phyloP scores from a whole-genome alignment of 495 filamentous ascomycete genomes.

The Penicillium cosmopolitanum region DNA sequence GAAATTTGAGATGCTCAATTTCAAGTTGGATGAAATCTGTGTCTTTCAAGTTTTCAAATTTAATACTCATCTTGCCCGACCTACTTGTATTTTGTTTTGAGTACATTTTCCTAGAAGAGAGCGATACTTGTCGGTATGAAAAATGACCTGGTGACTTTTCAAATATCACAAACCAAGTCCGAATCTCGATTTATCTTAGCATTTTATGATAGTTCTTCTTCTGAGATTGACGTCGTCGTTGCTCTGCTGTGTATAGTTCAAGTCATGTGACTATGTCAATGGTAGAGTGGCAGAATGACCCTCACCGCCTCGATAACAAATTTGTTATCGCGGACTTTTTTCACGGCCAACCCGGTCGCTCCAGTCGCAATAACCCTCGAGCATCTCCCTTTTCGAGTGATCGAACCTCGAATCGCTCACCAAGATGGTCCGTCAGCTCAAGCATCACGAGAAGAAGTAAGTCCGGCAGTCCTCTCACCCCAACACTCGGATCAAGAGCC shows the following conservation, averaged over 20 bases:
- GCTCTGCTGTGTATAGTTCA: not conserved
- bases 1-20: not conserved
- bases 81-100: too few species aligned
- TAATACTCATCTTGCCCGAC: too few species aligned
- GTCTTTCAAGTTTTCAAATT: too few species aligned
- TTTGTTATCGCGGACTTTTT: constrained; percentile 33
- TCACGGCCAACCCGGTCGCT: not conserved
- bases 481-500: not conserved
- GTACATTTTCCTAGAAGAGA: too few species aligned
- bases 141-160: too few species aligned
- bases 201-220: not conserved
- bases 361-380: not conserved
- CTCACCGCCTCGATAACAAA: constrained; percentile 33
- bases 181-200: not conserved
- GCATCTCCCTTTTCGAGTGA: not conserved
- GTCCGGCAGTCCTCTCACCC: constrained; percentile 11
- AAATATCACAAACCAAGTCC: too few species aligned
- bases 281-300: constrained; percentile 18
- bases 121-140: too few species aligned
- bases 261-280: not conserved
- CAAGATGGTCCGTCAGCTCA: constrained; percentile 87
- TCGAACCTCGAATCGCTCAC: constrained; percentile 1
- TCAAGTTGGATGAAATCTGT: not conserved
- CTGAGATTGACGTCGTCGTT: not conserved
- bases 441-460: constrained; percentile 83